Evolutionary conservation across 2,329 filamentous ascomycete genomes (phyloP), one percentile per base, ranked within the genome.

Genomic region (Sarocladiaceae sp.): DNA sequence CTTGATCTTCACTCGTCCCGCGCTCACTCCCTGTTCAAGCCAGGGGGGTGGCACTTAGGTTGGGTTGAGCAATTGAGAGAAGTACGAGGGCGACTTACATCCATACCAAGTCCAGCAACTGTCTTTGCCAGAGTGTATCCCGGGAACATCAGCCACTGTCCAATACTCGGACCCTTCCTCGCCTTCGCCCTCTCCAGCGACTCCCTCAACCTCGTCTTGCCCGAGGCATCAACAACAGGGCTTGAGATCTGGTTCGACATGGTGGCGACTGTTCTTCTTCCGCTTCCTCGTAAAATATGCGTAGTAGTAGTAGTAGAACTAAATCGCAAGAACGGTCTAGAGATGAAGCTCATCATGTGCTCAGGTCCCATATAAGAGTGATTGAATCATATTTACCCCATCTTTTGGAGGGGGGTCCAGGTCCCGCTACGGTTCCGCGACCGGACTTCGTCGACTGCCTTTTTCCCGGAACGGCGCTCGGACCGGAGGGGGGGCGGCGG

Each of bases 91-190:
- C n/a, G 4, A 54, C 58, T 39, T 37, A 59, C 59, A 44, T 62
- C 58, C 45, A 53, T 53, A 5, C 58, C 59, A 6, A 62, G 46
- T 0, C 53, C 39, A 3, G 56, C 58, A 19, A 60, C 46, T 2
- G 58, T 60, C 29, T 47, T 54, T 2, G 58, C 57, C n/a, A 61
- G 46, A 10, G 56, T 50, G 41, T 60, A 62, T 0, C 60, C 60
- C 2, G 58, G 59, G 20, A 41, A 41, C 37, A 41, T 41, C 7
- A 41, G 24, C 37, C 37, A 41, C 23, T 41, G 37, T 6, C 37
- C 37, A 15, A 41, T 45, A 42, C 55, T 57, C 1, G 59, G 60
- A 0, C 53, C 56, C 27, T 56, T 49, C 1, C 58, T 47, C 20
- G 45, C 44, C 47, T 54, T 50, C 4, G 60, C 59, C 2, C 52